Percentiles rank a stretch among this genome's conserved stretches.
Evolutionary conservation across 2,329 filamentous ascomycete species (phyloP).

Genomic region (Cladorrhinum sp.): DNA sequence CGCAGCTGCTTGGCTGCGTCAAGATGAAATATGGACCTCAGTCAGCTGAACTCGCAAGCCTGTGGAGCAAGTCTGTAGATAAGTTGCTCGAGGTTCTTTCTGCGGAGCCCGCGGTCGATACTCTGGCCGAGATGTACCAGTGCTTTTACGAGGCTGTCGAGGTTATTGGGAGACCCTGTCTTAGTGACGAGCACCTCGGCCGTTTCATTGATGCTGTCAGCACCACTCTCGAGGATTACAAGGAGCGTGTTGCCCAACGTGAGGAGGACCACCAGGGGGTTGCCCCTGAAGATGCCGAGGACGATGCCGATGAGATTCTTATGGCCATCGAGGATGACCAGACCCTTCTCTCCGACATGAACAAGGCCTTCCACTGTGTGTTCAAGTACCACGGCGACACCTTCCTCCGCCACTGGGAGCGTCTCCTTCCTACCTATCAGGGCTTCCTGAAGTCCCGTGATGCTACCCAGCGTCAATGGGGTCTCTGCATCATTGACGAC

Average conservation of each 20-base stretch:
- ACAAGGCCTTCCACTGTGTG: slow-evolving; percentile 98
- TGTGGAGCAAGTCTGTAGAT: slow-evolving; percentile 83
- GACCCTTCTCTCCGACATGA: slow-evolving; percentile 96
- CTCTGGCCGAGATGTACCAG: slow-evolving; percentile 97
- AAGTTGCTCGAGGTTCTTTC: slow-evolving; percentile 92
- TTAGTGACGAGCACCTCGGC: slow-evolving; percentile 75
- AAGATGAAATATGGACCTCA: slow-evolving; percentile 84
- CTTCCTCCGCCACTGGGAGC: slow-evolving; percentile 87
- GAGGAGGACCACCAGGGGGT: slow-evolving; percentile 72
- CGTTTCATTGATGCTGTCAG: slow-evolving; percentile 84
- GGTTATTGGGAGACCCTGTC: slow-evolving; percentile 81
- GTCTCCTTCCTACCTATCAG: slow-evolving; percentile 79
- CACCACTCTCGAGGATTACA: slow-evolving; percentile 88
- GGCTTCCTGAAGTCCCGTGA: slow-evolving; percentile 78
- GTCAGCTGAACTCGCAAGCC: slow-evolving; percentile 72
- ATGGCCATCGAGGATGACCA: slow-evolving; percentile 97
- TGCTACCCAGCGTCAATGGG: slow-evolving; percentile 94
- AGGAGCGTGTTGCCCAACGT: slow-evolving; percentile 77
- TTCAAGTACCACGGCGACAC: slow-evolving; percentile 91
- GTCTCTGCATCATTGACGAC: slow-evolving; percentile 98
- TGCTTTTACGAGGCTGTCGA: slow-evolving; percentile 99
- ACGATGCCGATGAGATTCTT: slow-evolving; percentile 77
- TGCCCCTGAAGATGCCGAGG: slow-evolving; percentile 83
- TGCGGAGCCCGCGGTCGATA: slow-evolving; percentile 93
- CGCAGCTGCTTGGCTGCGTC: slow-evolving; percentile 87